Conservation (phyloP, 495 filamentous ascomycete species). For the Astrothelium subdiscretum region DNA sequence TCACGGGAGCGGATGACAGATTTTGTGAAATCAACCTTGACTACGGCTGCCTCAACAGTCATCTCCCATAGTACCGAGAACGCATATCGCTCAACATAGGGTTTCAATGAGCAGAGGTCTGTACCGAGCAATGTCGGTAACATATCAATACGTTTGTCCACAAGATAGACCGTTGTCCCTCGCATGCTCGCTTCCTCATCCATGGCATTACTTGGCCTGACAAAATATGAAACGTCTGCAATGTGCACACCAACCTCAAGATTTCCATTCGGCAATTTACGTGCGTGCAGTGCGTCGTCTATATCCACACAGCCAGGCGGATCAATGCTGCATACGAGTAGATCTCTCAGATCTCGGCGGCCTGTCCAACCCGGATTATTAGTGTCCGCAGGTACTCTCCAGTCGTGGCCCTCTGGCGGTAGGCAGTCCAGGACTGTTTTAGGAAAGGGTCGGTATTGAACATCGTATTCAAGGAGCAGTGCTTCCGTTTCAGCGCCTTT, state of each 20-base stretch:
- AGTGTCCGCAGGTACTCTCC: conserved; percentile 68
- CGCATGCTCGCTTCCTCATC: conserved; percentile 85
- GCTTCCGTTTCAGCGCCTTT: conserved; percentile 96
- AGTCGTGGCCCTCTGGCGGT: conserved; percentile 82
- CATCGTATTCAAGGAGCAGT: conserved; percentile 85
- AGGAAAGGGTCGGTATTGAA: conserved; percentile 95
- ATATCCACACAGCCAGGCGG: conserved; percentile 95
- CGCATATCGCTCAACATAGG: conserved; percentile 92
- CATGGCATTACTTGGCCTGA: conserved; percentile 95
- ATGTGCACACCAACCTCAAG: conserved; percentile 98
- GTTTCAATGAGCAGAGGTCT: conserved; percentile 92
- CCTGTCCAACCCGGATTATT: conserved; percentile 78
- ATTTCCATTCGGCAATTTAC: conserved; percentile 79
- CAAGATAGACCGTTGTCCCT: conserved; percentile 93
- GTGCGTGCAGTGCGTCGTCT: conserved; percentile 89
- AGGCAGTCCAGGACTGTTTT: conserved; percentile 90
- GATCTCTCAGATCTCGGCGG: conserved; percentile 67
- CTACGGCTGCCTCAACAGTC: conserved; percentile 69
- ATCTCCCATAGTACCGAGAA: conserved; percentile 96
- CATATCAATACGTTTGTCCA: conserved; percentile 99
- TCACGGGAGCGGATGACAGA: conserved; percentile 97
- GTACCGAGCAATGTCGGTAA: conserved; percentile 90
- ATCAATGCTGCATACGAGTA: conserved; percentile 94
- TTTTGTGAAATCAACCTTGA: conserved; percentile 77
- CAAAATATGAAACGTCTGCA: conserved; percentile 95